Evolutionary conservation across 129 eudicot species (phyloP), one percentile per base, ranked within the genome.

Genomic region (Pittosporum tobira): DNA sequence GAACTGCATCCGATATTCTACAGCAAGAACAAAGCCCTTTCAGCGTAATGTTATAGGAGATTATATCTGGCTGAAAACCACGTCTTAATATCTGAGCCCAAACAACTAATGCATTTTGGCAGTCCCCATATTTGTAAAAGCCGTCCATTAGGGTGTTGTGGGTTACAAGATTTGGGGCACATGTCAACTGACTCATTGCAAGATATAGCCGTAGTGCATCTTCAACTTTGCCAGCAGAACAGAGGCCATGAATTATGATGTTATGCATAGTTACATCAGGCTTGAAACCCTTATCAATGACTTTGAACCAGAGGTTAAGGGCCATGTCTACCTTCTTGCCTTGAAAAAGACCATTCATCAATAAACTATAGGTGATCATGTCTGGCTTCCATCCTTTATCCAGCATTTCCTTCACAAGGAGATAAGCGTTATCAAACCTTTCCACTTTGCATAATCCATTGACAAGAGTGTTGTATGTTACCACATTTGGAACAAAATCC

Each of bases 101-200:
- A 52, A 83, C 49, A 15, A 56, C 77, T 15, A 66, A 75, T 31
- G 88, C 96, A 63, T 67, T 91, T 64, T 40, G 5, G 43, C 76
- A 78, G 64, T 86, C 90, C 16, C 81, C 73, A 54, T 67, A 74
- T 78, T 83, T 91, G 63, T 81, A 91, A 24, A 91, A 80, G 4
- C 98, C 98, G 54, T 86, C 94, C 98, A 91, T 91, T 11, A 86
- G 61, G 26, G 96, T 86, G 65, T 91, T 91, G 68, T 80, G 76
- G 34, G 96, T 80, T 36, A 83, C 90, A 62, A 91, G 98, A 81
- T 81, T 83, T 16, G 96, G 94, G 12, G 64, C 51, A 70, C 87
- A 91, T 19, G 73, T 70, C 34, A 49, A 47, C 22, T 57, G 66
- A 27, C 57, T 72, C 95, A 91, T 91, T 43, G 66, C 73, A 49